A percentile compares a stretch with the other conserved stretches of the same genome.
Conservation (phyloP, 164 flowering plant genomes). For the Stephania cephalantha region DNA sequence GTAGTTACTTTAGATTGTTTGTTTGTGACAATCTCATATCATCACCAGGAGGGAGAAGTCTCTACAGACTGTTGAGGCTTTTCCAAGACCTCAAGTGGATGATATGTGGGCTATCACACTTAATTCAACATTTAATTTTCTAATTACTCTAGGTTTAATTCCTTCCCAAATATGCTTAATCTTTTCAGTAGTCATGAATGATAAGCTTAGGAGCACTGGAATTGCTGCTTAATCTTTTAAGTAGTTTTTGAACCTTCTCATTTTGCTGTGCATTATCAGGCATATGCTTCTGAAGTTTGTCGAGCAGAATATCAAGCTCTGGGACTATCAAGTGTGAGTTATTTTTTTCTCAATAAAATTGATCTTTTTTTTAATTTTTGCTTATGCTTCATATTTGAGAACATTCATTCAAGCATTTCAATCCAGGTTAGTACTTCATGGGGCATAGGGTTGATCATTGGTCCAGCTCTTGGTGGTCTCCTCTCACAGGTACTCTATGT, state of each 20-base stretch:
- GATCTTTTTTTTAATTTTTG: background rate
- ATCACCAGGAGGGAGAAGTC: too few species aligned
- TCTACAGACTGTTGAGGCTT: too few species aligned
- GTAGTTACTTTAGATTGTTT: too few species aligned
- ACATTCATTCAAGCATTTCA: background rate
- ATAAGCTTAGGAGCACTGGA: background rate
- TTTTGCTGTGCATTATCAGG: conserved; percentile 29
- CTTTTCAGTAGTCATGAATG: background rate
- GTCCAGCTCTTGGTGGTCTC: conserved; percentile 70
- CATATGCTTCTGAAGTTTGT: conserved; percentile 60
- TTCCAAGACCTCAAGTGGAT: too few species aligned
- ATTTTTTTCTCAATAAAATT: background rate
- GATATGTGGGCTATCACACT: too few species aligned
- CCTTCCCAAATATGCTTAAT: too few species aligned
- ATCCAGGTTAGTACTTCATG: conserved; percentile 51
- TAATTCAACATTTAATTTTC: too few species aligned
- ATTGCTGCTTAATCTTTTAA: background rate
- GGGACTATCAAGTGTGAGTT: conserved; percentile 47
- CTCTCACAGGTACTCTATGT: conserved; percentile 41
- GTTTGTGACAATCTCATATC: too few species aligned
- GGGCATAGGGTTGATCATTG: conserved; percentile 58
- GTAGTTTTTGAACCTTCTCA: background rate
- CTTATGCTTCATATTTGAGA: background rate
- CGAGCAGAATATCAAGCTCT: conserved; percentile 49
- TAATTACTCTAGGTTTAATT: too few species aligned